These are phyloP conservation scores for Neurospora intermedia DNA, from an alignment of 495 filamentous ascomycete genomes.

Conservation along the genomic window DNA sequence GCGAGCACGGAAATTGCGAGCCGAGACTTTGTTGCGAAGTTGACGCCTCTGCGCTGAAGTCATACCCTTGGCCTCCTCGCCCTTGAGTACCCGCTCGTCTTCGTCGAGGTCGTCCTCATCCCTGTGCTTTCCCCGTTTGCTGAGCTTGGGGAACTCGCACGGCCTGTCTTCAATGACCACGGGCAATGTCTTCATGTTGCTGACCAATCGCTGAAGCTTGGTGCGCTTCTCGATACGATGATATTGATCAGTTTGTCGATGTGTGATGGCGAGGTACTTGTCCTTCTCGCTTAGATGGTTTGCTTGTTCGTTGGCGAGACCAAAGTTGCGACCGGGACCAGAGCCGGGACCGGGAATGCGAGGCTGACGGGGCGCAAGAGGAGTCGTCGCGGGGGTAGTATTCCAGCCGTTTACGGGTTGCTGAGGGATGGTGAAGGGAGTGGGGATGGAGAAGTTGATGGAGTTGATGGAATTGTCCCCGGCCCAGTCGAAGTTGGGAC, in stretches of 20 bases:
- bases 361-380: not conserved
- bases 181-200: not conserved
- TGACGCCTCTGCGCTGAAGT: constrained; percentile 90
- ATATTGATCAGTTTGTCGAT: not conserved
- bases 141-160: not conserved
- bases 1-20: constrained; percentile 86
- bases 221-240: not conserved
- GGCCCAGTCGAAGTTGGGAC: not conserved
- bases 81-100: constrained; percentile 84
- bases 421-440: not conserved
- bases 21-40: constrained; percentile 95
- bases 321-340: not conserved
- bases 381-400: not conserved
- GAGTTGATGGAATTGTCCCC: not conserved
- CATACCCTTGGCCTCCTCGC: constrained; percentile 95
- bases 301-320: not conserved
- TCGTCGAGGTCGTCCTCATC: constrained; percentile 98
- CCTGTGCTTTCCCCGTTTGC: constrained; percentile 8
- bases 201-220: not conserved
- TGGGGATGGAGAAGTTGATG: not conserved
- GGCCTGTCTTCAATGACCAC: not conserved
- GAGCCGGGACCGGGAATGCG: not conserved
- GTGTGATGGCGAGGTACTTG: not conserved
- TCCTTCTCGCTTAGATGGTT: not conserved
- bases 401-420: not conserved